Evolutionary conservation across 495 filamentous ascomycete species (phyloP), one percentile per base, ranked within the genome.

Genomic region (Penicillium bialowiezense): DNA sequence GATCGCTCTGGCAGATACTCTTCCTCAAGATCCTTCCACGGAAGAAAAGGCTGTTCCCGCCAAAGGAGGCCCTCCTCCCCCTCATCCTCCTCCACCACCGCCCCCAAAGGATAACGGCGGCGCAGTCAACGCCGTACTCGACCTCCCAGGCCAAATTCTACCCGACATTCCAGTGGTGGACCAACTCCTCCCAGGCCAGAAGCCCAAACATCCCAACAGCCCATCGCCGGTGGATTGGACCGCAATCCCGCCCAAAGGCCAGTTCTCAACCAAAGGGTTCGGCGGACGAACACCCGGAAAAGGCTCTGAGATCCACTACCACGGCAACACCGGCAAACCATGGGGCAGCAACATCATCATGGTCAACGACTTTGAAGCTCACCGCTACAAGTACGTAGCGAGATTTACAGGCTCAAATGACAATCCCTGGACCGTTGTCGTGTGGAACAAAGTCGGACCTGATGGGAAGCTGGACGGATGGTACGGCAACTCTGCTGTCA

Each of bases 391-490:
- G 20, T 81, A 78, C 63, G 75, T 77, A 18, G 68, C 63, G 28
- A 67, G 68, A 28, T 73, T 80, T 58, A 57, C 41, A 24, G 74
- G 75, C 33, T 51, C 59, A 29, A 63, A 67, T 39, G 53, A 48
- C 5, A 43, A 62, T 23, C 36, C 65, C 5, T 74, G 73, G 63
- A 73, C 66, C 6, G 66, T 80, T 28, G 62, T 62, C 9, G 41
- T 81, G 56, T 82, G 79, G 79, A 78, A 81, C 67, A 82, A 81
- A 59, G 51, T 70, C 44, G 76, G 70, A 2, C 64, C 67, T 0
- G 70, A 75, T 41, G 65, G 60, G 9, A 59, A 67, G 20, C 52
- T 75, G 51, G 56, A 62, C 32, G 69, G 76, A n/a, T 78, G 70
- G 61, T 77, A 77, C 44, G 68, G 64, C 5, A 51, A 70, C 37